Percentiles rank a stretch among this genome's conserved stretches.
Evolutionary conservation across 495 filamentous ascomycete genomes (phyloP).

Genomic region (Penicillium crystallinum): DNA sequence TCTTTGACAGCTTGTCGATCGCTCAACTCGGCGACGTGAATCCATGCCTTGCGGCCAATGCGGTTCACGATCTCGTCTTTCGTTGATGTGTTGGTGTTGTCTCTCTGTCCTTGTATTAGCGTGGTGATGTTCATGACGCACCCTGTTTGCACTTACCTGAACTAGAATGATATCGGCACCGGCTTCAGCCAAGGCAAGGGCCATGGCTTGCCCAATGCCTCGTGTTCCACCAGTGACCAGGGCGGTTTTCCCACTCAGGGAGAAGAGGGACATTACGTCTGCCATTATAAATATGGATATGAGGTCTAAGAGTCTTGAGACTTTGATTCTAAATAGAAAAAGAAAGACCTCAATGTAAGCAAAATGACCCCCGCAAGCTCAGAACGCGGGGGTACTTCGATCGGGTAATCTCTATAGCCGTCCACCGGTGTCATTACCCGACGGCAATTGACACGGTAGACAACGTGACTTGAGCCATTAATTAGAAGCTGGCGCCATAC

Average conservation of each 20-base stretch:
- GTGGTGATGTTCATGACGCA: background rate
- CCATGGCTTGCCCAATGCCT: constrained; percentile 83
- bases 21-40: constrained; percentile 72
- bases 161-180: constrained; percentile 78
- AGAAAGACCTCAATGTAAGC: background rate
- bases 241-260: constrained; percentile 58
- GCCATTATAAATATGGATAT: constrained; percentile 19
- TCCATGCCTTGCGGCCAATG: constrained; percentile 60
- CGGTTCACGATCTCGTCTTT: constrained; percentile 53
- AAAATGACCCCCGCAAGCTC: background rate
- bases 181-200: constrained; percentile 73
- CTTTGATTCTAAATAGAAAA: background rate
- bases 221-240: constrained; percentile 82
- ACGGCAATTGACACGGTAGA: constrained; percentile 1
- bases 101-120: constrained; percentile 44
- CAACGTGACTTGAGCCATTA: too few relatives aligned
- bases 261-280: constrained; percentile 38
- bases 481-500: too few relatives aligned
- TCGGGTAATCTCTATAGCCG: constrained; percentile 2
- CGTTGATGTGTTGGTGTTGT: constrained; percentile 60
- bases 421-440: constrained; percentile 6
- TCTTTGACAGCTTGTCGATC: constrained; percentile 52
- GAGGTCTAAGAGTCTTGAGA: background rate
- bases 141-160: constrained; percentile 17
- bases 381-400: constrained; percentile 1